Evolutionary conservation across 495 filamentous ascomycete genomes (phyloP).

Genomic region (Talaromyces nanjingensis): DNA sequence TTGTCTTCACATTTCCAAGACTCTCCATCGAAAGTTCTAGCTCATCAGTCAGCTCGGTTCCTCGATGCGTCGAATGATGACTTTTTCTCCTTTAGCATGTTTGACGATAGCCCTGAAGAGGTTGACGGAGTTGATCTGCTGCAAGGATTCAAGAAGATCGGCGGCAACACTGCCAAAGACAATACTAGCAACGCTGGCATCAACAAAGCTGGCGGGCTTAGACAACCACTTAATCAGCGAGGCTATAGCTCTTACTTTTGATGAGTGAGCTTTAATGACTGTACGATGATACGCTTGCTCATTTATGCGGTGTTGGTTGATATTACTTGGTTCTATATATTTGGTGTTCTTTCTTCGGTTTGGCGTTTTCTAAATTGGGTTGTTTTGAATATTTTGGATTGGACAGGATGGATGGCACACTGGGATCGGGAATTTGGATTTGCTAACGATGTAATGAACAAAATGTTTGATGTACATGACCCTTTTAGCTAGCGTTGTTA

Average conservation of each 20-base stretch:
- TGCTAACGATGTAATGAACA: constrained; percentile 6
- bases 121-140: constrained; percentile 73
- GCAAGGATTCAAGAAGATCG: constrained; percentile 87
- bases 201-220: constrained; percentile 20
- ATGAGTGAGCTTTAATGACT: neutral
- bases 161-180: constrained; percentile 37
- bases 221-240: constrained; percentile 33
- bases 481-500: constrained; percentile 4
- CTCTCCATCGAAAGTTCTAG: constrained; percentile 36
- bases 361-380: neutral
- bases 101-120: constrained; percentile 55
- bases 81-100: constrained; percentile 53
- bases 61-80: constrained; percentile 51
- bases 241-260: constrained; percentile 40
- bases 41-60: constrained; percentile 44
- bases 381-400: neutral
- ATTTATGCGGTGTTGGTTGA: constrained; percentile 5
- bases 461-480: constrained; percentile 5
- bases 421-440: constrained; percentile 2
- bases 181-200: constrained; percentile 16
- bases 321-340: neutral
- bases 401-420: neutral
- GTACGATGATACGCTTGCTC: constrained; percentile 4
- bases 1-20: constrained; percentile 35
- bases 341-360: constrained; percentile 4